phyloP scores from a whole-genome alignment of 805 yeast genomes.

The Candida maesae region DNA sequence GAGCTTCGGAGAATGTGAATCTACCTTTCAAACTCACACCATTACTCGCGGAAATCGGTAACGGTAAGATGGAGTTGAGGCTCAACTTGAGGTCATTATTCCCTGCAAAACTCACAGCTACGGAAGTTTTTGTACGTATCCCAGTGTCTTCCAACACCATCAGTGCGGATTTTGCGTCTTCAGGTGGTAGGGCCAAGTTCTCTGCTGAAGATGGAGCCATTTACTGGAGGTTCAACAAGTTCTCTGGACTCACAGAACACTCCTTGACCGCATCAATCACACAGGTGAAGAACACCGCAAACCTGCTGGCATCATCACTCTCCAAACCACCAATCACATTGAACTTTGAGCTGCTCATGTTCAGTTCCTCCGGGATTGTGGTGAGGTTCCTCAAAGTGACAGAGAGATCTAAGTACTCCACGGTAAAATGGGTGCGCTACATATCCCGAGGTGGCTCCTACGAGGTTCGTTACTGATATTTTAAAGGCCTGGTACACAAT shows the following conservation, averaged over 20 bases:
- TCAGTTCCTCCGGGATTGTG: conserved; percentile 69
- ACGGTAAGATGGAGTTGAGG: conserved; percentile 47
- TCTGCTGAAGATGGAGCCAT: conserved; percentile 61
- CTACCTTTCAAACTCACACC: conserved; percentile 71
- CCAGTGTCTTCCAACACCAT: conserved; percentile 68
- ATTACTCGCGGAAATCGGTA: conserved; percentile 42
- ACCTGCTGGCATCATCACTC: not conserved
- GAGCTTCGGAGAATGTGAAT: conserved; percentile 52
- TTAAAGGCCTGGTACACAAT: not conserved
- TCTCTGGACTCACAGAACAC: conserved; percentile 63
- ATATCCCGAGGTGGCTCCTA: conserved; percentile 72
- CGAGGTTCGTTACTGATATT: conserved; percentile 61
- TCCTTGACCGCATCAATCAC: conserved; percentile 55
- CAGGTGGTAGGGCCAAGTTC: conserved; percentile 67
- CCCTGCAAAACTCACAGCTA: conserved; percentile 55
- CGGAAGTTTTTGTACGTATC: conserved; percentile 57
- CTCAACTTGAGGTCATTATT: conserved; percentile 61
- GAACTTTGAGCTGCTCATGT: conserved; percentile 67
- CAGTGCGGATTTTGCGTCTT: conserved; percentile 40
- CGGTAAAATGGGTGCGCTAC: conserved; percentile 88
- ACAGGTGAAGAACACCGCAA: conserved; percentile 19
- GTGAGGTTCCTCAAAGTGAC: conserved; percentile 68
- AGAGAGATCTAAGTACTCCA: conserved; percentile 56
- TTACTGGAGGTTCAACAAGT: conserved; percentile 67
- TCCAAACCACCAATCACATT: conserved; percentile 72